These are phyloP conservation scores for Cercospora nicotianae DNA, from an alignment of 2,329 filamentous ascomycete species.

Conservation along the genomic window DNA sequence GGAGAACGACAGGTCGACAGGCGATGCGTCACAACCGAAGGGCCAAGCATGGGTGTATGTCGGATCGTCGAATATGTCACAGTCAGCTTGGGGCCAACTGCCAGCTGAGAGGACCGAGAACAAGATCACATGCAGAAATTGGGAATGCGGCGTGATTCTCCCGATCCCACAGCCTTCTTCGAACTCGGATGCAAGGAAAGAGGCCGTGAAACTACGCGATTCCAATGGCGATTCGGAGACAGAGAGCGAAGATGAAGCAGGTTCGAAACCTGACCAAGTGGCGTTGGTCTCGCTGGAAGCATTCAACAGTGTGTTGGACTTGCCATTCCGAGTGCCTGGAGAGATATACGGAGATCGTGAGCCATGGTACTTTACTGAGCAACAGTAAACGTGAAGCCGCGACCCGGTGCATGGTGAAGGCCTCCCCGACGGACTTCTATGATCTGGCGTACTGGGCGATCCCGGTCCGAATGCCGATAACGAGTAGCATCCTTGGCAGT, in stretches of 20 bases:
- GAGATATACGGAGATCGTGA: constrained; percentile 48
- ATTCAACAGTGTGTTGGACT: constrained; percentile 59
- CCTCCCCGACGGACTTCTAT: not conserved
- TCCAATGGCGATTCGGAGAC: constrained; percentile 22
- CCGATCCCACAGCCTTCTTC: constrained; percentile 5
- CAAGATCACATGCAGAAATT: constrained; percentile 84
- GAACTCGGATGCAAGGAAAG: not conserved
- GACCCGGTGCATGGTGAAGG: not conserved
- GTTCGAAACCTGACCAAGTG: constrained; percentile 1
- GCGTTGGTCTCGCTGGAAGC: constrained; percentile 36
- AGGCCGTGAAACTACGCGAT: constrained; percentile 6
- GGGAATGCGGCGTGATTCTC: constrained; percentile 84
- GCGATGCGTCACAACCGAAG: constrained; percentile 29
- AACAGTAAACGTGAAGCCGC: not conserved
- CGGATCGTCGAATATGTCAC: constrained; percentile 87
- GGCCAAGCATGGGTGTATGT: constrained; percentile 72
- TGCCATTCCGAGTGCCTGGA: constrained; percentile 65
- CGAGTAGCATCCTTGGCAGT: not conserved
- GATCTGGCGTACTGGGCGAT: not conserved
- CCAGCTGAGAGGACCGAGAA: constrained; percentile 67
- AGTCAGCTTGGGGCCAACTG: constrained; percentile 88
- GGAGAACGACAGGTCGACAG: constrained; percentile 21
- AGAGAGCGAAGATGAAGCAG: constrained; percentile 21
- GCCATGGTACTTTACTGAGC: constrained; percentile 48
- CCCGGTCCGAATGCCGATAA: not conserved